A percentile compares a stretch with the other conserved stretches of the same genome.
Conservation (phyloP, 2,329 filamentous ascomycete genomes). For the Aspergillus pseudotamarii region DNA sequence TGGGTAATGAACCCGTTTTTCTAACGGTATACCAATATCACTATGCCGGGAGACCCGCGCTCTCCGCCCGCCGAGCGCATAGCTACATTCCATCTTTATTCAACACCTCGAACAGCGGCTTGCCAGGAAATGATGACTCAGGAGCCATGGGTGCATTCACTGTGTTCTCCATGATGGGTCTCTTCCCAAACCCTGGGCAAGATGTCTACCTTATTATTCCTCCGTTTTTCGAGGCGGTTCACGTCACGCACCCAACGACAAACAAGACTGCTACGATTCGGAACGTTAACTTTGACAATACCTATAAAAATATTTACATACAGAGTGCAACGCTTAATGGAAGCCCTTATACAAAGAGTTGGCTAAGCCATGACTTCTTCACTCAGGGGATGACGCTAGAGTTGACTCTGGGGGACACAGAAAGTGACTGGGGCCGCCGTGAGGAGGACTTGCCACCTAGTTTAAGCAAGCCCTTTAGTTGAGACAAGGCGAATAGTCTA, state of each 20-base stretch:
- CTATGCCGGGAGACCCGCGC: conserved; percentile 65
- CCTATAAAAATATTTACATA: conserved; percentile 62
- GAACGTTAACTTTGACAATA: conserved; percentile 62
- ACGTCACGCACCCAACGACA: conserved; percentile 60
- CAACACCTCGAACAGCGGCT: conserved; percentile 56
- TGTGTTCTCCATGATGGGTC: conserved; percentile 69
- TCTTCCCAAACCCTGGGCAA: conserved; percentile 70
- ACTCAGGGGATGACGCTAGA: conserved; percentile 65
- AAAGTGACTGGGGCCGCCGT: conserved; percentile 67
- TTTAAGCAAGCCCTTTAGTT: background rate
- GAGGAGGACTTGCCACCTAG: conserved; percentile 62
- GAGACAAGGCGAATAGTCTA: background rate
- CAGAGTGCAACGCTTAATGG: conserved; percentile 68
- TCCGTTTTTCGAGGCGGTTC: conserved; percentile 65
- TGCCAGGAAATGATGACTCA: conserved; percentile 70
- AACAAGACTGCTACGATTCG: conserved; percentile 61
- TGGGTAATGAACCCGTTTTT: conserved; percentile 67
- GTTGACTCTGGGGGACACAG: conserved; percentile 61
- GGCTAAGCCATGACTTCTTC: conserved; percentile 70
- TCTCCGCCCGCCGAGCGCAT: conserved; percentile 55
- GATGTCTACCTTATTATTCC: conserved; percentile 69
- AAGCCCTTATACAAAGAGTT: conserved; percentile 61
- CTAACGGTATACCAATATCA: conserved; percentile 70
- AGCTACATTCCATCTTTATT: conserved; percentile 67
- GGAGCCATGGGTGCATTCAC: conserved; percentile 71